Conservation (phyloP, 176 grass and related monocot species). For the Lolium rigidum region DNA sequence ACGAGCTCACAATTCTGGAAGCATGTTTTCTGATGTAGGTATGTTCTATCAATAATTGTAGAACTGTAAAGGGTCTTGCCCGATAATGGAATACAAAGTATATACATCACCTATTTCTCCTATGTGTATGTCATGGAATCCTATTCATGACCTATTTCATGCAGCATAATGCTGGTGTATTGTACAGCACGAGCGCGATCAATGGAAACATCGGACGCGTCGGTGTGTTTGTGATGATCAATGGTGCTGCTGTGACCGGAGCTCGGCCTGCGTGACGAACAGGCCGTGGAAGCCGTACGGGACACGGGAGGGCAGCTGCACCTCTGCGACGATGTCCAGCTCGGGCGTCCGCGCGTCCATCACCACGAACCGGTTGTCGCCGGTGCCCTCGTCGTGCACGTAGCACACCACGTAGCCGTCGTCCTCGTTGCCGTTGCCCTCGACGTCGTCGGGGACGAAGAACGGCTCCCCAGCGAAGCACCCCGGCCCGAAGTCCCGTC, state of each 20-base stretch:
- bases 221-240: conserved; percentile 20
- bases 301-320: conserved; percentile 68
- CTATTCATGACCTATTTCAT: conserved; percentile 4
- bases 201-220: not conserved
- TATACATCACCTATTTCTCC: not conserved
- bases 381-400: conserved; percentile 75
- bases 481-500: conserved; percentile 60
- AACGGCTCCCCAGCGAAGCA: conserved; percentile 78
- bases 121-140: not conserved
- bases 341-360: conserved; percentile 77
- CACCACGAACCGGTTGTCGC: conserved; percentile 69
- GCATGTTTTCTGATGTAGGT: not conserved
- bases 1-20: not conserved
- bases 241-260: conserved; percentile 73
- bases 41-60: not conserved
- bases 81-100: not conserved
- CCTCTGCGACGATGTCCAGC: conserved; percentile 79
- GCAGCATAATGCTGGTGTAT: not conserved
- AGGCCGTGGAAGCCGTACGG: conserved; percentile 94
- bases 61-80: not conserved
- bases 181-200: not conserved
- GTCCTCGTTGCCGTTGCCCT: conserved; percentile 61
- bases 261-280: conserved; percentile 64
- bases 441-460: conserved; percentile 67
- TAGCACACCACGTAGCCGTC: conserved; percentile 87